Evolutionary conservation across 2,329 filamentous ascomycete species (phyloP).

Genomic region (Ascochyta fabae): DNA sequence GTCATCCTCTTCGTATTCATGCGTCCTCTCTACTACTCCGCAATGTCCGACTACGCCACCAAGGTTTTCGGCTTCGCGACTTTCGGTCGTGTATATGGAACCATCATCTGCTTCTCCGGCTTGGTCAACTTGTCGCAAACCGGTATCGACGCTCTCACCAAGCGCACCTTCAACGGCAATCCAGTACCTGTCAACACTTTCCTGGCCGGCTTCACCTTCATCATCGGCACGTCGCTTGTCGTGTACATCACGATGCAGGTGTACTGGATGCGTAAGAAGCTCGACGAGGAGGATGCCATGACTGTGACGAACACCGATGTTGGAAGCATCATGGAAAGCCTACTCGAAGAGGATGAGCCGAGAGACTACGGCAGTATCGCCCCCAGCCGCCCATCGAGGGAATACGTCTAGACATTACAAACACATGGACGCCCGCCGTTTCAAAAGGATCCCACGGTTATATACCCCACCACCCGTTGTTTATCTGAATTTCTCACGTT

Average conservation of each 20-base stretch:
- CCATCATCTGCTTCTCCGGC: slow-evolving; percentile 84
- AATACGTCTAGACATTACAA: neutral
- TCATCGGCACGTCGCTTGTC: slow-evolving; percentile 70
- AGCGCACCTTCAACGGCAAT: slow-evolving; percentile 71
- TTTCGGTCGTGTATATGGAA: slow-evolving; percentile 88
- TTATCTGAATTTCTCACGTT: neutral
- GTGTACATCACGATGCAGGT: slow-evolving; percentile 42
- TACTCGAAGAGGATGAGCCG: slow-evolving; percentile 46
- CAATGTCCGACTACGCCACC: slow-evolving; percentile 84
- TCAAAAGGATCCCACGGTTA: neutral
- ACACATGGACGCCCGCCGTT: neutral
- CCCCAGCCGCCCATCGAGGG: neutral
- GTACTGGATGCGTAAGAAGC: slow-evolving; percentile 38
- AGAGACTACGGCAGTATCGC: slow-evolving; percentile 35
- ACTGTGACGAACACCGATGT: slow-evolving; percentile 73
- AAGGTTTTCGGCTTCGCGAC: slow-evolving; percentile 92
- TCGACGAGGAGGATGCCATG: slow-evolving; percentile 54
- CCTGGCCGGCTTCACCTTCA: slow-evolving; percentile 65
- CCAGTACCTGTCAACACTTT: slow-evolving; percentile 78
- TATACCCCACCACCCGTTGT: neutral
- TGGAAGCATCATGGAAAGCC: slow-evolving; percentile 60
- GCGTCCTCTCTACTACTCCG: slow-evolving; percentile 87
- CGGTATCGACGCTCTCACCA: slow-evolving; percentile 77
- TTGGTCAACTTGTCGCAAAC: slow-evolving; percentile 82
- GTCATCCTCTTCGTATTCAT: slow-evolving; percentile 81